Base-by-base conservation (phyloP, 169 alveolate species). In the Plasmodium yoelii region DNA sequence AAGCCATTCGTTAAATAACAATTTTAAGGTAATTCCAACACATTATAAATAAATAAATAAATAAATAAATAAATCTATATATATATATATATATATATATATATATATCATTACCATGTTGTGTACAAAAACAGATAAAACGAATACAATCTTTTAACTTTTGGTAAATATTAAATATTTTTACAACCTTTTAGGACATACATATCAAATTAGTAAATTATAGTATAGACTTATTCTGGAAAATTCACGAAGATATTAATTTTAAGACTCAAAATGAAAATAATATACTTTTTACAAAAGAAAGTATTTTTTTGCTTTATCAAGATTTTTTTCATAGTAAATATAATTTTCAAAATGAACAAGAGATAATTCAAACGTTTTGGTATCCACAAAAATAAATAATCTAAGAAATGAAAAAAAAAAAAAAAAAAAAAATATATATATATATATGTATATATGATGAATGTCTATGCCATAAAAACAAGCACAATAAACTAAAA, bases 231-330 rank as follows among this genome's bases (percentile, higher is more conserved):
- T 12, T 82, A 56, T 82, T 82, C 22, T 82, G 75, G 84, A 82
- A 82, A 56, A 82, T 82, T 28, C 82, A 82, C 18, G 90, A 82
- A 22, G 82, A 82, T 22, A 82, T 82, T 26, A 82, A 82, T 65
- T 82, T 82, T 67, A 55, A 82, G 28, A 64, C 67, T n/a, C 55
- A 82, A 67, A 65, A 65, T 49, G 90, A 82, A 82, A 82, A 82
- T 61, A 44, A 53, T 8, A 8, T 82, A 34, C 15, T 82, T 46
- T 82, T 82, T 55, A 82, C 90, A 9, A 82, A 82, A 46, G 90
- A 82, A 67, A 67, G 68, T 82, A 82, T 82, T 67, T 82, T 82
- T 57, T 70, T 82, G 60, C 18, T 82, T 1, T 82, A 82, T 28
- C 73, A 82, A 56, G 90, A 82, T 47, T 82, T 82, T 47, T 59